A percentile compares a stretch with the other conserved stretches of the same genome.
phyloP scores from a whole-genome alignment of 202 grass and related monocot genomes.

The Panicum hallii region DNA sequence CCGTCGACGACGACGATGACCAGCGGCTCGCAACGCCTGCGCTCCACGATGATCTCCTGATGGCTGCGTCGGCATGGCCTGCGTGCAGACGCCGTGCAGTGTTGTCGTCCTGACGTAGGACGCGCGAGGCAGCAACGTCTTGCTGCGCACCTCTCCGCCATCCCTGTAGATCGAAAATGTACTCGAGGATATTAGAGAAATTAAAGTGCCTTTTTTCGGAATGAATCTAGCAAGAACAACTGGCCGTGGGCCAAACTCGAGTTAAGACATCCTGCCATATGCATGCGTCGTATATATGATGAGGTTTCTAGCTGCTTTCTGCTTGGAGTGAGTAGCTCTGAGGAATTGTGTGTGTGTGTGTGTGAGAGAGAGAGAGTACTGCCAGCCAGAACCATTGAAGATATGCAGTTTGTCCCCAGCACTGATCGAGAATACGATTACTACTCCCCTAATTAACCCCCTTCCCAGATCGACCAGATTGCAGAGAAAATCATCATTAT shows the following conservation, averaged over 20 bases:
- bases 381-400: slow-evolving; percentile 32
- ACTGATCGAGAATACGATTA: slow-evolving; percentile 1
- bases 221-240: background rate
- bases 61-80: slow-evolving; percentile 26
- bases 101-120: slow-evolving; percentile 17
- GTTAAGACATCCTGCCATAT: background rate
- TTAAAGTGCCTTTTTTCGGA: no score
- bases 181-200: no score
- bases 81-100: slow-evolving; percentile 9
- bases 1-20: background rate
- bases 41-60: slow-evolving; percentile 26
- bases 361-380: background rate
- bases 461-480: background rate
- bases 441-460: slow-evolving; percentile 18
- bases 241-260: background rate
- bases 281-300: background rate
- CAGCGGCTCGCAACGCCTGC: slow-evolving; percentile 36
- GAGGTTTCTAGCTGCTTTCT: background rate
- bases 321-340: slow-evolving; percentile 14
- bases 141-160: slow-evolving; percentile 45
- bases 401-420: slow-evolving; percentile 42
- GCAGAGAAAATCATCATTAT: slow-evolving; percentile 5
- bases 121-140: slow-evolving; percentile 16
- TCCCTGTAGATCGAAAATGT: slow-evolving; percentile 29
- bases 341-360: no score